phyloP scores from a whole-genome alignment of 148 eudicot genomes.

The Gaultheria prostrata region DNA sequence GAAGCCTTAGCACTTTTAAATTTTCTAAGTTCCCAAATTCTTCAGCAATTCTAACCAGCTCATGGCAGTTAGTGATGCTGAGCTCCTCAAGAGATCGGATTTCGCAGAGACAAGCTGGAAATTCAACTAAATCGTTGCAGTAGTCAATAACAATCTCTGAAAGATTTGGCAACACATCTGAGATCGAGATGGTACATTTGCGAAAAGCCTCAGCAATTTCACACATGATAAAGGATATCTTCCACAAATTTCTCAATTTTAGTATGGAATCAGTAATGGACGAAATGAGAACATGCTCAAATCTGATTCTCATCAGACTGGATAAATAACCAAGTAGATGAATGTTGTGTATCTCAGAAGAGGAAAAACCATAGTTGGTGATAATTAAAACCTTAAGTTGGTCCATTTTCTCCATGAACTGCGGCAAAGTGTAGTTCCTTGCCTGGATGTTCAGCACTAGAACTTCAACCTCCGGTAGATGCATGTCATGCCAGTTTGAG shows the following conservation, averaged over 20 bases:
- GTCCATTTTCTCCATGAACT: conserved; percentile 18
- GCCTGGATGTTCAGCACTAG: conserved; percentile 25
- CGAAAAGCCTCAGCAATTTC: conserved; percentile 23
- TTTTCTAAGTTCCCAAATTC: conserved; percentile 20
- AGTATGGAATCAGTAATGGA: conserved; percentile 9
- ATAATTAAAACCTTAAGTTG: conserved; percentile 23
- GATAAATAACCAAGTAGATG: conserved; percentile 7
- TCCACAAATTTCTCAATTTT: conserved; percentile 24
- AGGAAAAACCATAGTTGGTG: conserved; percentile 23
- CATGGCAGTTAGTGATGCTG: conserved; percentile 30
- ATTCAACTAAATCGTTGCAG: conserved; percentile 26
- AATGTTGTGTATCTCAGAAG: conserved; percentile 21
- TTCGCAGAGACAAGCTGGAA: conserved; percentile 23
- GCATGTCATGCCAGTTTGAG: conserved; percentile 23
- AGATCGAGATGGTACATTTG: neutral
- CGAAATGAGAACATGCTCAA: conserved; percentile 24
- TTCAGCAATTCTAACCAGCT: conserved; percentile 18
- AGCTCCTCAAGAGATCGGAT: conserved; percentile 11
- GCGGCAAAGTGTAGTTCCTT: conserved; percentile 16
- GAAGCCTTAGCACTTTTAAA: conserved; percentile 20
- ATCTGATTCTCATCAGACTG: conserved; percentile 27
- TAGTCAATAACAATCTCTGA: conserved; percentile 24
- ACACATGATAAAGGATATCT: conserved; percentile 31
- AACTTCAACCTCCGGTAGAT: conserved; percentile 26
- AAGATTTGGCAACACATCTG: conserved; percentile 23